These are phyloP conservation scores for Phytophthora citrophthora DNA, from an alignment of 352 stramenopile species.

Conservation along the genomic window DNA sequence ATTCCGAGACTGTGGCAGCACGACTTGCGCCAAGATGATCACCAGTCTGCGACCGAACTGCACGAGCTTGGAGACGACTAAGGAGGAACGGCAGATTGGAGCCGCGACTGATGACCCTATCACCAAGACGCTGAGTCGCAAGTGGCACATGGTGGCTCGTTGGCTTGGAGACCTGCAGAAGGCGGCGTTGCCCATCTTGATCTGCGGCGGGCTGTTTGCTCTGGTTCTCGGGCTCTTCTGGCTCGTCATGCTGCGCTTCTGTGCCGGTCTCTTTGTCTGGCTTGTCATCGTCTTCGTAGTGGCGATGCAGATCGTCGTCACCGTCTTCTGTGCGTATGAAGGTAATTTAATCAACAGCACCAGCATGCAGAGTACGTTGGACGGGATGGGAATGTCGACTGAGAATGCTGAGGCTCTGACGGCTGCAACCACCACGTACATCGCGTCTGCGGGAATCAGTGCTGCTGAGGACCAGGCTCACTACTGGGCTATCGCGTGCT, in stretches of 20 bases:
- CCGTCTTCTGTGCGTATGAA: constrained; percentile 81
- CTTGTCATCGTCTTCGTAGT: constrained; percentile 73
- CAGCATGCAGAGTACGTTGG: constrained; percentile 57
- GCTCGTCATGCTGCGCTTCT: constrained; percentile 79
- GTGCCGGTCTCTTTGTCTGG: constrained; percentile 82
- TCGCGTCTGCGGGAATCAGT: constrained; percentile 58
- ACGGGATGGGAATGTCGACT: constrained; percentile 53
- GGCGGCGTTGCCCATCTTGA: constrained; percentile 74
- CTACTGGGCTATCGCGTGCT: constrained; percentile 82
- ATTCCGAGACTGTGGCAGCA: constrained; percentile 55
- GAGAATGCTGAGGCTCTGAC: constrained; percentile 39
- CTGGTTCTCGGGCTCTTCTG: constrained; percentile 76
- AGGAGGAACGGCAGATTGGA: constrained; percentile 49
- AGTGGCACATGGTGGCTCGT: constrained; percentile 73
- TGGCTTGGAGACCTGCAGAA: constrained; percentile 85
- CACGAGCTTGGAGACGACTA: constrained; percentile 56
- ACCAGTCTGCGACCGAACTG: constrained; percentile 49
- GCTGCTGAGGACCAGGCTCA: constrained; percentile 54
- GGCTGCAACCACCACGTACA: constrained; percentile 55
- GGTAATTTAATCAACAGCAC: constrained; percentile 62
- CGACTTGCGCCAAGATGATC: constrained; percentile 55
- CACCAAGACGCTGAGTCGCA: constrained; percentile 63
- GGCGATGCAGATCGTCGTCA: constrained; percentile 70
- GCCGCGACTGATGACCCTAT: constrained; percentile 55
- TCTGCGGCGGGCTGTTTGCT: constrained; percentile 74